A percentile compares a stretch with the other conserved stretches of the same genome.
Evolutionary conservation across 2,329 filamentous ascomycete genomes (phyloP).

Genomic region (Keithomyces neogunnii): DNA sequence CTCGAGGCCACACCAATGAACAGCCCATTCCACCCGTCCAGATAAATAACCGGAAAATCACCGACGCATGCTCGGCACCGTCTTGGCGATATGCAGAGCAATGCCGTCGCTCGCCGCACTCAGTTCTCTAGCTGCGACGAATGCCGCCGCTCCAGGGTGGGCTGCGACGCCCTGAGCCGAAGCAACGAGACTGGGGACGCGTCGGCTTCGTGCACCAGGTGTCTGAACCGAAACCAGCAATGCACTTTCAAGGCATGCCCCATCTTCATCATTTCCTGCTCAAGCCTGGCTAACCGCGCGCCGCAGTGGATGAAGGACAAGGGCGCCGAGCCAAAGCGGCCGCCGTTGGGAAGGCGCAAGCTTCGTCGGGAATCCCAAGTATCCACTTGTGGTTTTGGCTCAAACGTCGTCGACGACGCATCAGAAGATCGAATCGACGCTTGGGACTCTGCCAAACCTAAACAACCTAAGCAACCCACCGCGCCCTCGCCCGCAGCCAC

Average conservation of each 20-base stretch:
- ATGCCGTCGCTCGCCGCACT: constrained; percentile 18
- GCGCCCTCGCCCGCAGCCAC: constrained; percentile 2
- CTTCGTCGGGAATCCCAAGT: neutral
- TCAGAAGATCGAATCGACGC: neutral
- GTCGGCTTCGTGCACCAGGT: constrained; percentile 61
- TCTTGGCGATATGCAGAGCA: constrained; percentile 8
- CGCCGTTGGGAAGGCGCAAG: constrained; percentile 1
- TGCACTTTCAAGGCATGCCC: constrained; percentile 22
- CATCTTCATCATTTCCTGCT: neutral
- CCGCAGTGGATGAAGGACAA: constrained; percentile 6
- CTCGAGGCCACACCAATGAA: too few species aligned
- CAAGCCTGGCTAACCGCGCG: neutral
- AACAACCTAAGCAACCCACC: neutral
- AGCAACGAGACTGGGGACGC: constrained; percentile 48
- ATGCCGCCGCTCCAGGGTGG: constrained; percentile 22
- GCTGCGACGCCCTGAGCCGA: constrained; percentile 18
- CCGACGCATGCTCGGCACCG: neutral
- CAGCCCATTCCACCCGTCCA: too few species aligned
- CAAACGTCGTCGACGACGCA: neutral
- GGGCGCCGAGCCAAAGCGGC: neutral
- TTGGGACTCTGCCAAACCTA: neutral
- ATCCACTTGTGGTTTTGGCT: neutral
- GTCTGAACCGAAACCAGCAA: constrained; percentile 14
- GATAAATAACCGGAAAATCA: too few species aligned
- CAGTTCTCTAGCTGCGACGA: constrained; percentile 27